Percentiles rank a stretch among this genome's conserved stretches.
Evolutionary conservation across 2,329 filamentous ascomycete species (phyloP).

Genomic region (Clarireedia hainanense): DNA sequence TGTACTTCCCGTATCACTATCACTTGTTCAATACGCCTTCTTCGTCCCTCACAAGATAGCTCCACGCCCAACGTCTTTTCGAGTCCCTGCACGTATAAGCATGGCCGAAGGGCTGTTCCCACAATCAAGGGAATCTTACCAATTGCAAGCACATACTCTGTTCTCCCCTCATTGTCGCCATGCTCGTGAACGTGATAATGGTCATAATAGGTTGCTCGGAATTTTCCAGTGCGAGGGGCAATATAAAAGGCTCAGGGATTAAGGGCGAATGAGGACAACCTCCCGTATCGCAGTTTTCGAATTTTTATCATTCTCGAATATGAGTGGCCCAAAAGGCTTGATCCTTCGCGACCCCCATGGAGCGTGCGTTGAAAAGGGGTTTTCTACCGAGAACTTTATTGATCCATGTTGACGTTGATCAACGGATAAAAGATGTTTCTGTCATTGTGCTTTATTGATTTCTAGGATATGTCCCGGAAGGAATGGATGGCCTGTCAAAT

Average conservation of each 20-base stretch:
- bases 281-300: background rate
- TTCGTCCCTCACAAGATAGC: no score
- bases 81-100: no score
- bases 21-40: no score
- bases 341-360: background rate
- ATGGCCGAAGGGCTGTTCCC: no score
- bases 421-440: background rate
- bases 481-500: background rate
- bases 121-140: background rate
- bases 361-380: background rate
- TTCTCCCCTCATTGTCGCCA: background rate
- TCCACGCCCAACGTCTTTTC: no score
- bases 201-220: background rate
- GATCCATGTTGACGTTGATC: background rate
- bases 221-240: background rate
- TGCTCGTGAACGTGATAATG: background rate
- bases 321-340: background rate
- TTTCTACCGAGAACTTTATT: background rate
- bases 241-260: background rate
- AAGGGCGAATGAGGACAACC: background rate
- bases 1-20: no score
- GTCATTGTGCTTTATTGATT: background rate
- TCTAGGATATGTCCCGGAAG: background rate
- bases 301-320: background rate
- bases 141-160: background rate